These are phyloP conservation scores for Strigomonas culicis DNA, from an alignment of 208 protist species.

Conservation along the genomic window DNA sequence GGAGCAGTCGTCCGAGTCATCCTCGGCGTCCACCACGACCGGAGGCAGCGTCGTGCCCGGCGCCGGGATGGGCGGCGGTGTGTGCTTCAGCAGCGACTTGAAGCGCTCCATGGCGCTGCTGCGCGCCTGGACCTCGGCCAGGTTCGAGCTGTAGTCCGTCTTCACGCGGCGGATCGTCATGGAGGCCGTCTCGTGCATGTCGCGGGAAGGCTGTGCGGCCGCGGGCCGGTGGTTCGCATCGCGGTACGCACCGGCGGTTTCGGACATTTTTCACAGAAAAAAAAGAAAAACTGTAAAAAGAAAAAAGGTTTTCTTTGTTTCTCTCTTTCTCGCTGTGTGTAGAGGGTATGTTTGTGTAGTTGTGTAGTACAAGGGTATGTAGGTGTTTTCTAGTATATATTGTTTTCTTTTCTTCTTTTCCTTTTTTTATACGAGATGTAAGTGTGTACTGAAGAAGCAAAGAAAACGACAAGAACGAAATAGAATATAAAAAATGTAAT, in stretches of 20 bases:
- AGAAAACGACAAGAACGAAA: slow-evolving; percentile 1
- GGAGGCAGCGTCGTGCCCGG: not conserved
- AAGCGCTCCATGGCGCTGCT: slow-evolving; percentile 55
- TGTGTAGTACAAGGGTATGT: too few species aligned
- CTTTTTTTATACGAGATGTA: not conserved
- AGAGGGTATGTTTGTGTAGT: too few species aligned
- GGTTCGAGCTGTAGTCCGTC: slow-evolving; percentile 40
- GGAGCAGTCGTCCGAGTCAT: slow-evolving; percentile 11
- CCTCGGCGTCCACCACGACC: slow-evolving; percentile 13
- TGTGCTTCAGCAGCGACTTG: slow-evolving; percentile 35
- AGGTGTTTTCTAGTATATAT: not conserved
- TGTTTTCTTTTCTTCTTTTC: slow-evolving; percentile 1
- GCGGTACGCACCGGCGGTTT: not conserved
- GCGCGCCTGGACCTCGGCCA: slow-evolving; percentile 44
- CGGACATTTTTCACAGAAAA: slow-evolving; percentile 8
- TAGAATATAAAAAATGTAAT: not conserved
- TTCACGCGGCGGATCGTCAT: slow-evolving; percentile 40
- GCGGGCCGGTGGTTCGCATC: not conserved
- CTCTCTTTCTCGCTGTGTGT: not conserved
- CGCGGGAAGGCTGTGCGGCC: not conserved
- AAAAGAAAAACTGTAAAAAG: slow-evolving; percentile 1
- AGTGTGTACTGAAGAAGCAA: slow-evolving; percentile 7
- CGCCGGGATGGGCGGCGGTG: not conserved
- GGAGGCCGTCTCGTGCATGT: slow-evolving; percentile 27
- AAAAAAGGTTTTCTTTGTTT: slow-evolving; percentile 10